Evolutionary conservation across 306 rosid genomes (phyloP).

Genomic region (Vachellia pachyceras): DNA sequence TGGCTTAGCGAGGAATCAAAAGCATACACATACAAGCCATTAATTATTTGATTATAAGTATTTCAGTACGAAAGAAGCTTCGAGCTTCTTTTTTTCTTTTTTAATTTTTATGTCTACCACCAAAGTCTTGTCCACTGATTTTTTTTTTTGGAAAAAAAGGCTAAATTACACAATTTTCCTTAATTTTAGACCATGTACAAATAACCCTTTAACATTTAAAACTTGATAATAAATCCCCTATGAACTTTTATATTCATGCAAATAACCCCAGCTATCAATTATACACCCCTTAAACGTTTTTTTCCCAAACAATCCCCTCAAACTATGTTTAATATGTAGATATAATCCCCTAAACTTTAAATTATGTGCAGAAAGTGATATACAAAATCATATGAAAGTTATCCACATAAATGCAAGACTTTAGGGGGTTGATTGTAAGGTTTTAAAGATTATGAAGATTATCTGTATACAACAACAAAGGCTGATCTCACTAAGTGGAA

Average conservation of each 20-base stretch:
- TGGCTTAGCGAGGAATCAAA: conserved; percentile 13
- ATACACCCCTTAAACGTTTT: background rate
- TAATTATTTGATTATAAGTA: conserved; percentile 19
- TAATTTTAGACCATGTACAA: too few relatives aligned
- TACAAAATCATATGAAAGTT: too few relatives aligned
- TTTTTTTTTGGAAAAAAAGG: background rate
- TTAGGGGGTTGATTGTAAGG: too few relatives aligned
- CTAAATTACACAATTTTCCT: too few relatives aligned
- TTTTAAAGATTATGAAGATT: too few relatives aligned
- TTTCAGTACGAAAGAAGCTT: background rate
- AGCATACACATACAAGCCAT: background rate
- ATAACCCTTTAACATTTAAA: background rate
- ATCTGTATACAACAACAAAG: too few relatives aligned
- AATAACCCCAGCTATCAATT: background rate
- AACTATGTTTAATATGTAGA: too few relatives aligned
- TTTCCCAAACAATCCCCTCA: background rate
- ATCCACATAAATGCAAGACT: too few relatives aligned
- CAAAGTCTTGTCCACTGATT: background rate
- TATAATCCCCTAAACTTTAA: too few relatives aligned
- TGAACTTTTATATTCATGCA: too few relatives aligned
- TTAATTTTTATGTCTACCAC: background rate
- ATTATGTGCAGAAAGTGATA: too few relatives aligned
- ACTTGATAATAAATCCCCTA: background rate
- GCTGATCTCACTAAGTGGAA: too few relatives aligned
- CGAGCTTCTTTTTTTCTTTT: background rate